Base-by-base conservation (phyloP, 768 basidiomycete genomes). In the Leccinum longicurvipes region DNA sequence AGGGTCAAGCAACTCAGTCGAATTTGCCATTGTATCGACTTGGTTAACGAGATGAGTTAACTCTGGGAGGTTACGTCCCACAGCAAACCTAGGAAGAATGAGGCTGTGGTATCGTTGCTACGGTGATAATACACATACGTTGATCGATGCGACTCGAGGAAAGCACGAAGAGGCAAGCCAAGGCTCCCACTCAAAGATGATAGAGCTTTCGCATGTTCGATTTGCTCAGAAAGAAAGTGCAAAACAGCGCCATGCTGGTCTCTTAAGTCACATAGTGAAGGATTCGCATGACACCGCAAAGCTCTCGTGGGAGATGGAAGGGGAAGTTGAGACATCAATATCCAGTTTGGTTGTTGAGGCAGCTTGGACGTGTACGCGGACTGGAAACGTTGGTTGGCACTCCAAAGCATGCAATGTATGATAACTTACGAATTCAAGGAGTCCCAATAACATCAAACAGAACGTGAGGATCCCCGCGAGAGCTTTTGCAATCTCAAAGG, bases 221-320 rank as follows among this genome's bases (percentile, higher is more conserved):
- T 62, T 46, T 73, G 70, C 17, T 67, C 69, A 1, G 58, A 62
- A 39, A 71, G 50, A 25, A 73, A 73, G 25, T 59, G 57, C n/a
- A 65, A 32, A 32, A 65, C 53, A 12, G 60, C 64, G 3, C 36
- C 46, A 19, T 68, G 61, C 8, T 67, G 62, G 23, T 60, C 58
- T 6, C 39, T 47, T 11, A 63, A 53, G 51, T 54, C 56, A n/a
- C 47, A 59, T 12, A 54, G 2, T 7, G 29, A 53, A 44, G 51
- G 52, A 25, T 58, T 50, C 6, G 9, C 11, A 11, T 57, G 58
- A 23, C 34, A 57, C 39, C 41, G 55, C 41, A 51, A 31, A 28
- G 48, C 36, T 50, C 60, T 45, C 21, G 50, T 45, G 14, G 44
- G 25, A 17, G 34, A 47, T 15, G 60, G 55, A 49, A 60, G 58